Conservation (phyloP, 306 rosid species). For the Prinsepia uniflora region DNA sequence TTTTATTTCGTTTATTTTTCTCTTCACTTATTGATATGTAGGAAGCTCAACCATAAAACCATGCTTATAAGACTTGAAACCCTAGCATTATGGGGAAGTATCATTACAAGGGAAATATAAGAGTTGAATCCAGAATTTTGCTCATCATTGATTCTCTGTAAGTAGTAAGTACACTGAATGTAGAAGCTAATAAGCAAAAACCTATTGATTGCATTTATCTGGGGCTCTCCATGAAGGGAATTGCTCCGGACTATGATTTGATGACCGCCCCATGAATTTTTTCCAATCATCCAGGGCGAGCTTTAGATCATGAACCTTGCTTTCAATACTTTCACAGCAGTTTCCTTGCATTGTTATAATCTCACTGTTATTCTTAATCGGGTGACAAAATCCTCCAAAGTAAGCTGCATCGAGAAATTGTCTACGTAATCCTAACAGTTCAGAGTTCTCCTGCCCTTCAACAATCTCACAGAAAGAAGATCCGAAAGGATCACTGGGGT, state of each 20-base stretch:
- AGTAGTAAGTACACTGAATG: not conserved
- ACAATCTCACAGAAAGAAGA: slow-evolving; percentile 32
- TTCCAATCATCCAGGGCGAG: slow-evolving; percentile 57
- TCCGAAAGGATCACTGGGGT: slow-evolving; percentile 21
- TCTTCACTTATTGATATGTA: not conserved
- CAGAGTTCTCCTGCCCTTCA: not conserved
- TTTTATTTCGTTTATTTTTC: not conserved
- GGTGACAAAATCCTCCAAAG: slow-evolving; percentile 49
- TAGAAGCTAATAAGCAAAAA: not conserved
- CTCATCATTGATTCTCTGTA: not conserved
- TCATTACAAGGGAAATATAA: not conserved
- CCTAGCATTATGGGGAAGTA: not conserved
- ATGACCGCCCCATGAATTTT: slow-evolving; percentile 17
- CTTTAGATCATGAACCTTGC: slow-evolving; percentile 50
- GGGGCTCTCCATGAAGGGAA: slow-evolving; percentile 39
- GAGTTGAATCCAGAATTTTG: not conserved
- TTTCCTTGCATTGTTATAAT: slow-evolving; percentile 45
- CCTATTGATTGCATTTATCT: slow-evolving; percentile 32
- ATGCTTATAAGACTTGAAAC: not conserved
- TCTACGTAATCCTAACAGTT: slow-evolving; percentile 22
- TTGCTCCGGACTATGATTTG: slow-evolving; percentile 18
- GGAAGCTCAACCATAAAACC: not conserved
- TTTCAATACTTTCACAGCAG: slow-evolving; percentile 43
- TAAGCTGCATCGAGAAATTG: slow-evolving; percentile 13
- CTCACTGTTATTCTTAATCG: slow-evolving; percentile 19